A percentile compares a stretch with the other conserved stretches of the same genome.
Evolutionary conservation across 2,329 filamentous ascomycete genomes (phyloP).

Genomic region (Aureobasidium sp.): DNA sequence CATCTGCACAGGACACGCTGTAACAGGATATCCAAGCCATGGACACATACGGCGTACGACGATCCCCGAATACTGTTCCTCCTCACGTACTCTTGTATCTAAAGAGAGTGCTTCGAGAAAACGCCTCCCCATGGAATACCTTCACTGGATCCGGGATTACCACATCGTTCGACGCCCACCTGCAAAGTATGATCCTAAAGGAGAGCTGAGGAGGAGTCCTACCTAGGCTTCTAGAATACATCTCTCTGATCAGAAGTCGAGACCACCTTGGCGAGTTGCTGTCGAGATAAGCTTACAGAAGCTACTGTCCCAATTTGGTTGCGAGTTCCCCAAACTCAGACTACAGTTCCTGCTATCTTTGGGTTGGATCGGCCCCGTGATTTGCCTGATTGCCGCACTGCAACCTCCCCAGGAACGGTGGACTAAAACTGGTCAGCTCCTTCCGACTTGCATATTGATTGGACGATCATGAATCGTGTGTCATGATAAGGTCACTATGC

Average conservation of each 20-base stretch:
- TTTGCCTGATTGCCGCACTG: neutral
- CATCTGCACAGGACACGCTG: neutral
- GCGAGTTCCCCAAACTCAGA: slow-evolving; percentile 1
- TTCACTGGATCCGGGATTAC: neutral
- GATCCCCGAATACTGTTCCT: neutral
- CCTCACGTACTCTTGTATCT: neutral
- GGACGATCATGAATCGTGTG: neutral
- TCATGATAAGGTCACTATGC: slow-evolving; percentile 9
- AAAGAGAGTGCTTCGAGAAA: neutral
- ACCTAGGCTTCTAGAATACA: neutral
- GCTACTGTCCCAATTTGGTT: slow-evolving; percentile 2
- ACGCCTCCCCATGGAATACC: neutral
- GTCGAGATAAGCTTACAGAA: slow-evolving; percentile 7
- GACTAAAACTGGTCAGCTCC: slow-evolving; percentile 8
- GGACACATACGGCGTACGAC: neutral
- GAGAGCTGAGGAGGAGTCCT: neutral
- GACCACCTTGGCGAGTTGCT: neutral
- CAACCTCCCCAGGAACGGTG: slow-evolving; percentile 5
- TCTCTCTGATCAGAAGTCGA: neutral
- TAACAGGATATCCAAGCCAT: neutral
- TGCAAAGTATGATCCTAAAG: neutral
- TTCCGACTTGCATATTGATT: neutral
- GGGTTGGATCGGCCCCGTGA: neutral
- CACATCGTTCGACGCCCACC: neutral
- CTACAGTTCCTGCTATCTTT: neutral